Evolutionary conservation across 1,139 yeast species (phyloP), one percentile per base, ranked within the genome.

Genomic region (Suhomyces coccinellae): DNA sequence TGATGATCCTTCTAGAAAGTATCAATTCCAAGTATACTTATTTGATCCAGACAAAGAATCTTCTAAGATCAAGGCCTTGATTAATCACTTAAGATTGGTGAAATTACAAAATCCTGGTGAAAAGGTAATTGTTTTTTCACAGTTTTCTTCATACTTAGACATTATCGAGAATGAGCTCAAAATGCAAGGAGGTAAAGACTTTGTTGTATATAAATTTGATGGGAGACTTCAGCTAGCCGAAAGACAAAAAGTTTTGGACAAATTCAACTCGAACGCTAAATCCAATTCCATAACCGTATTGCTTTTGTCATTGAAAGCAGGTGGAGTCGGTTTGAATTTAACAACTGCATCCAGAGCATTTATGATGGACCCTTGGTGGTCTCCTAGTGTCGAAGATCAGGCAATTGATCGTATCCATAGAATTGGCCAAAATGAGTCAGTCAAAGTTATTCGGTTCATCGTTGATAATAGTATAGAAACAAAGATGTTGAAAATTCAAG

Each of bases 301-400:
- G 15, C 67, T 91, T 16, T 65, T 93, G 30, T 87, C 96, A 1
- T 69, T 91, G 50, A 91, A 89, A 62, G 96, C 98, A 0, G 98
- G 99, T 14, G 98, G 98, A 4, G 97, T 91, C 8, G 99, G 99
- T 0, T 73, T 93, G 52, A 93, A 93, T 59, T 69, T 93, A 49
- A 91, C 96, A 0, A 81, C 85, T 38, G 97, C 98, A 0, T 85
- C 88, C 0, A 77, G 81, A 36, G 98, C 96, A 8, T 90, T 84
- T 57, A 76, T 93, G 80, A 87, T 93, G 91, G 98, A 93, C 58
- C 98, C 98, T 0, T 93, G 97, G 95, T 93, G 98, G 98, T 87
- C 95, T 22, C 96, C 89, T 36, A 89, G 96, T 46, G 82, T 88
- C 35, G 98, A 93, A 59, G 89, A 88, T 36, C 98, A 93, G 64